These are phyloP conservation scores for Fusarium sp. DNA, from an alignment of 2,329 filamentous ascomycete genomes.

Conservation along the genomic window DNA sequence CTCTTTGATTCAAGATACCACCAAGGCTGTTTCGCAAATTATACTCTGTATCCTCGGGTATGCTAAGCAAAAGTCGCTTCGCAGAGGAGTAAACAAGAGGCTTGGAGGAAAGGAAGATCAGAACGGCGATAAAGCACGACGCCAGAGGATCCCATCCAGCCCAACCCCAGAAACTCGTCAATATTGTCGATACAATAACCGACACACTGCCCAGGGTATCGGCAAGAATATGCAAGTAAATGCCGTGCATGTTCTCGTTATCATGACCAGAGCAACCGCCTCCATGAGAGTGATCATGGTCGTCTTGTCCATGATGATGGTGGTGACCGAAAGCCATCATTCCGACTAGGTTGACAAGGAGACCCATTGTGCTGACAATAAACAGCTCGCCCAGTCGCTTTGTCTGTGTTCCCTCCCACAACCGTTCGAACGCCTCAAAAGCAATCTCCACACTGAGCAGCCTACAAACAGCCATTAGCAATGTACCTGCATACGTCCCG, in stretches of 20 bases:
- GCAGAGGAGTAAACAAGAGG: constrained; percentile 89
- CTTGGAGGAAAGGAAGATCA: constrained; percentile 92
- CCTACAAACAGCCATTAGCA: constrained; percentile 56
- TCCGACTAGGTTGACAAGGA: constrained; percentile 91
- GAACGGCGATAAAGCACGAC: constrained; percentile 89
- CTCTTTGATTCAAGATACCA: constrained; percentile 82
- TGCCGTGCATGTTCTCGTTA: constrained; percentile 98
- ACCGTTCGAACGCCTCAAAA: constrained; percentile 89
- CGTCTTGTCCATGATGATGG: constrained; percentile 61
- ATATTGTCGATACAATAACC: constrained; percentile 88
- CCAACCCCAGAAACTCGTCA: constrained; percentile 91
- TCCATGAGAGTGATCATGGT: constrained; percentile 52
- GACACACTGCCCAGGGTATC: constrained; percentile 95
- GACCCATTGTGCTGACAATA: constrained; percentile 85
- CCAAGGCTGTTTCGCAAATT: constrained; percentile 85
- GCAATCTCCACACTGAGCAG: constrained; percentile 96
- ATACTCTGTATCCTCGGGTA: constrained; percentile 89
- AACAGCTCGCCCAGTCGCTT: constrained; percentile 88
- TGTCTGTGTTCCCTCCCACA: constrained; percentile 85
- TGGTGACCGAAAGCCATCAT: constrained; percentile 85
- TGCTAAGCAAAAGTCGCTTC: constrained; percentile 82
- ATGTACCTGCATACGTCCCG: not conserved
- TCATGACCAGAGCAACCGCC: constrained; percentile 67
- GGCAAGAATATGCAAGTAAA: constrained; percentile 94
- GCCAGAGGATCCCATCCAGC: constrained; percentile 94